Base-by-base conservation (phyloP, 2,329 filamentous ascomycete species). In the Venturia effusa region DNA sequence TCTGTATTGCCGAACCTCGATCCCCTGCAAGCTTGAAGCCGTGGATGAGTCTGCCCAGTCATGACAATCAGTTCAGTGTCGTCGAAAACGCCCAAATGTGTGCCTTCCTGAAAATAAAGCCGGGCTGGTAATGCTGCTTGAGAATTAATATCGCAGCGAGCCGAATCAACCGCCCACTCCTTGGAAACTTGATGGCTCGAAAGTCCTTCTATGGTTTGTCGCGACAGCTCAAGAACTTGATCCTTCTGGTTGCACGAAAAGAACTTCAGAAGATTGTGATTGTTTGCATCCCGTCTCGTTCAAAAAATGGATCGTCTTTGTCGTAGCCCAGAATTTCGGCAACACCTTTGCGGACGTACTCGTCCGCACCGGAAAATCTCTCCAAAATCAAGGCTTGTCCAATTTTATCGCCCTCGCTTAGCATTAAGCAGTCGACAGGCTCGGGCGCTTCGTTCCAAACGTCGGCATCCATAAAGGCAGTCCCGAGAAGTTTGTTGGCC, bases 401-500 rank as follows among this genome's bases (percentile, higher is more conserved):
- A 15, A 51, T 41, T 22, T 64, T 59, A 7, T 60, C 55, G 32
- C 63, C 37, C 41, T 64, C 41, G 59, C 55, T 62, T 13, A 64
- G 63, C 17, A 62, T 59, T 11, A 64, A 45, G 45, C 59, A 64
- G 13, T 64, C 59, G n/a, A 62, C 63, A 48, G 15, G 55, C 34
- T 45, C 41, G 22, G 39, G 39, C 5, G 19, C 41, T 3, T 62
- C 59, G 32, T 39, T 39, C 10, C 11, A 39, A 39, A 64, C 24
- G 30, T 64, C 63, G 22, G 40, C 40, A 57, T 64, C 63, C 63
- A 64, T 64, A 45, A 64, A 64, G 19, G 59, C 63, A 40, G 63
- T 64, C n/a, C 63, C 63, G 17, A 64, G 62, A 37, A 61, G 32
- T 43, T 61, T 55, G 22, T 54, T 43, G 6, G 59, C 10, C 34